Evolutionary conservation across 192 early-diverging fungal species (phyloP).

Genomic region (Mortierella claussenii): DNA sequence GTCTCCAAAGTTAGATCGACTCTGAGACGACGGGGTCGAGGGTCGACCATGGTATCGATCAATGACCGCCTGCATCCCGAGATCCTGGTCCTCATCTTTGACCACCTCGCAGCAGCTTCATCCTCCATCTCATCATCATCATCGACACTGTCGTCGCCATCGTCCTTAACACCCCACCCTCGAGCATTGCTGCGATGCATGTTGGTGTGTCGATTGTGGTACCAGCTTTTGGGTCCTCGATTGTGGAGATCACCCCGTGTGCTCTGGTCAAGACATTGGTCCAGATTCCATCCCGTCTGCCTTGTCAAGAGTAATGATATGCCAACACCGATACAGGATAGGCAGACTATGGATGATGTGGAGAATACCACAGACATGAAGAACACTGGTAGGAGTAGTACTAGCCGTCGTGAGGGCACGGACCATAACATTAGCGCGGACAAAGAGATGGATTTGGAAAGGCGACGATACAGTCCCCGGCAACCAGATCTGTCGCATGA

Average conservation of each 20-base stretch:
- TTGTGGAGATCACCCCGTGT: slow-evolving; percentile 37
- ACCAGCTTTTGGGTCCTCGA: slow-evolving; percentile 20
- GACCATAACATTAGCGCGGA: too few relatives aligned
- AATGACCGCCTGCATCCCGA: slow-evolving; percentile 22
- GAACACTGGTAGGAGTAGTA: too few relatives aligned
- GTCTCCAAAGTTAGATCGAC: too few relatives aligned
- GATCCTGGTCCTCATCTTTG: slow-evolving; percentile 26
- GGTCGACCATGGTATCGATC: too few relatives aligned
- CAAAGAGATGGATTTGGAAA: too few relatives aligned
- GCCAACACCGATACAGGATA: neutral
- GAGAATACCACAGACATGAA: slow-evolving; percentile 1
- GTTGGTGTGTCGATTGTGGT: slow-evolving; percentile 40
- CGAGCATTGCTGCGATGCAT: slow-evolving; percentile 21
- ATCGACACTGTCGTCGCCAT: too few relatives aligned
- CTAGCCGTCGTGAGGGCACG: too few relatives aligned
- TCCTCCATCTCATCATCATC: too few relatives aligned
- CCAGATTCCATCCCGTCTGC: slow-evolving; percentile 27
- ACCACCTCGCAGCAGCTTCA: neutral
- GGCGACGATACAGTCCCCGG: too few relatives aligned
- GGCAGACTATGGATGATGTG: neutral
- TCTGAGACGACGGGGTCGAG: too few relatives aligned
- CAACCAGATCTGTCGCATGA: too few relatives aligned
- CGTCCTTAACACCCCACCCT: too few relatives aligned
- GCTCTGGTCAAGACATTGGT: slow-evolving; percentile 50
- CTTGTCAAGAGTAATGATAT: neutral